phyloP scores from a whole-genome alignment of 1,284 basidiomycete species.

The Rhodotorula sp. region DNA sequence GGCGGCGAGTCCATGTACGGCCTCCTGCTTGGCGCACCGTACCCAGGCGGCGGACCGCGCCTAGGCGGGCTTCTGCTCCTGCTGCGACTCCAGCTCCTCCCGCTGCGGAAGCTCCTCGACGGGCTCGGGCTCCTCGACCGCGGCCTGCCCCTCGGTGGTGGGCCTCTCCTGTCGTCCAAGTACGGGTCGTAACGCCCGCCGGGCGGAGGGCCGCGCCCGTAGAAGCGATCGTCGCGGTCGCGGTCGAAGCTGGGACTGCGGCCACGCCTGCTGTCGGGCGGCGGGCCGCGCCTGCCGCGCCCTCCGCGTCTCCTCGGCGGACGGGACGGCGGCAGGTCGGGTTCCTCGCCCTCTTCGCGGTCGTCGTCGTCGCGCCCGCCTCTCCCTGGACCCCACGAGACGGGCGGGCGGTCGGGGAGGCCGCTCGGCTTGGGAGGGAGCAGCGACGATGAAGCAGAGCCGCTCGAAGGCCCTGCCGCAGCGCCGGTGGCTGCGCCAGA shows the following conservation, averaged over 20 bases:
- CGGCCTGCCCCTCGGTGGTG: neutral
- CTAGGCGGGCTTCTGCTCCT: slow-evolving; percentile 16
- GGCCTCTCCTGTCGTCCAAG: slow-evolving; percentile 1
- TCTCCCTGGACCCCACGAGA: neutral
- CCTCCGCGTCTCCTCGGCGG: neutral
- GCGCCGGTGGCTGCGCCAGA: neutral
- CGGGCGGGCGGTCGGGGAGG: slow-evolving; percentile 7
- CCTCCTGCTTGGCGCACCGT: neutral
- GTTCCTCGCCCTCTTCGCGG: slow-evolving; percentile 23
- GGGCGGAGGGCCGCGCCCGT: neutral
- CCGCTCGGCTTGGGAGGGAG: slow-evolving; percentile 13
- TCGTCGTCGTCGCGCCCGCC: neutral
- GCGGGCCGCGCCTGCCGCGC: neutral
- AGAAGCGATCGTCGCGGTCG: slow-evolving; percentile 1
- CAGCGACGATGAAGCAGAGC: neutral
- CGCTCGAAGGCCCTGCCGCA: neutral
- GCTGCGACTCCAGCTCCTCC: slow-evolving; percentile 18
- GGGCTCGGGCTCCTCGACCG: slow-evolving; percentile 2
- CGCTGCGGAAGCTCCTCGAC: slow-evolving; percentile 13
- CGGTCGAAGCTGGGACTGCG: slow-evolving; percentile 6
- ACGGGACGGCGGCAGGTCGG: neutral
- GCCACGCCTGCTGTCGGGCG: neutral
- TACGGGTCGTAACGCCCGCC: slow-evolving; percentile 9
- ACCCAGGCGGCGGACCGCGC: neutral
- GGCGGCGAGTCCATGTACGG: slow-evolving; percentile 4